Evolutionary conservation across 139 green algal genomes (phyloP), one percentile per base, ranked within the genome.

Genomic region (Volvox reticuliferus): DNA sequence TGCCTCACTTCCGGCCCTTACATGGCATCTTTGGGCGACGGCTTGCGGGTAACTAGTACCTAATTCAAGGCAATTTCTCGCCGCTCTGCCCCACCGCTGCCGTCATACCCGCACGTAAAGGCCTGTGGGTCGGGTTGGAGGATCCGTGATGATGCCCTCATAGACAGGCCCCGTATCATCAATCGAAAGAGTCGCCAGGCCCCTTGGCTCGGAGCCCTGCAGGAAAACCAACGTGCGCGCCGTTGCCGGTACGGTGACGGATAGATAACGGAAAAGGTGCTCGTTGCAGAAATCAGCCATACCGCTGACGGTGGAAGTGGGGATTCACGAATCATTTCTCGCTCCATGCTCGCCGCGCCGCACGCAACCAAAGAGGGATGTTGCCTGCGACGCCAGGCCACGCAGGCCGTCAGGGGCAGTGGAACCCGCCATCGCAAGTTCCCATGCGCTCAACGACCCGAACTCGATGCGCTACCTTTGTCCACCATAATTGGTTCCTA

Each of bases 61-160:
- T 55, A 14, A 14, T 55, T 55, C 44, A 55, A 55, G 44, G 44
- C 44, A 55, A 55, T 55, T 55, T 55, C 65, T 73, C 21, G 21
- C 65, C 65, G 65, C 16, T 24, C 65, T 12, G 65, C 12, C 65
- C 12, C 65, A 24, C 65, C 65, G 12, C 12, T 73, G 65, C 65
- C 65, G 65, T 73, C 78, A 18, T 78, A 95, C 93, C 93, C 93
- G 84, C 16, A 95, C 93, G 62, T 91, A 93, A 14, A 95, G 86
- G 9, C 93, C 91, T 17, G 91, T 89, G 30, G 86, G 73, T 32
- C 87, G 81, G 2, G 63, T 79, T 22, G 87, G 84, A 1, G 75
- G 12, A 12, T 93, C 84, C 1, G 78, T 50, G 30, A 95, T 91
- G 55, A 95, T 93, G 22, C 93, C 93, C 16, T 95, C 93, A 28